Evolutionary conservation across 2,329 filamentous ascomycete genomes (phyloP).

Genomic region (Endothia cerciana): DNA sequence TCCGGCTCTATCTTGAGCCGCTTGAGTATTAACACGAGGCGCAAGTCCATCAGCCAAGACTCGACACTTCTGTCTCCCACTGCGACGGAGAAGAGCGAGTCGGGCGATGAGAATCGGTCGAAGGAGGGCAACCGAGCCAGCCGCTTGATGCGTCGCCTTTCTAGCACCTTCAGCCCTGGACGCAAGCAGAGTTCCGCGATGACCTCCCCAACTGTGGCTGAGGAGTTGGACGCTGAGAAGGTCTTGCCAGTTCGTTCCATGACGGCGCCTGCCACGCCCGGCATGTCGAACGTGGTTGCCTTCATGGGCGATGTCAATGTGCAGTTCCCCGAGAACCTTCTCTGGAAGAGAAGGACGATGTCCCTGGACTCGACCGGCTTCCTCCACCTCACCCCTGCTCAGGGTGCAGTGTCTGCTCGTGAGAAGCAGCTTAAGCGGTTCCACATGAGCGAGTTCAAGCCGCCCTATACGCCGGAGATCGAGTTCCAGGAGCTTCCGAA

Average conservation of each 20-base stretch:
- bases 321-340: slow-evolving; percentile 91
- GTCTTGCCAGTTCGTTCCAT: slow-evolving; percentile 20
- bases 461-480: slow-evolving; percentile 82
- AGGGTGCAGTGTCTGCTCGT: slow-evolving; percentile 53
- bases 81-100: slow-evolving; percentile 49
- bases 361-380: slow-evolving; percentile 83
- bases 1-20: slow-evolving; percentile 59
- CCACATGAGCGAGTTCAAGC: slow-evolving; percentile 81
- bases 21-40: slow-evolving; percentile 67
- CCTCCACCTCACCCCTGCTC: slow-evolving; percentile 75
- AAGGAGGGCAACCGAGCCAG: slow-evolving; percentile 49
- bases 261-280: slow-evolving; percentile 30
- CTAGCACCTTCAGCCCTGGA: slow-evolving; percentile 53
- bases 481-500: slow-evolving; percentile 92
- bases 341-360: slow-evolving; percentile 94
- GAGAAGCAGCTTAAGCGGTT: slow-evolving; percentile 71
- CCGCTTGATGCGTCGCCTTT: slow-evolving; percentile 63
- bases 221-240: slow-evolving; percentile 46
- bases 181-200: slow-evolving; percentile 51
- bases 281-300: slow-evolving; percentile 54
- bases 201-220: slow-evolving; percentile 55
- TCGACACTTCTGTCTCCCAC: slow-evolving; percentile 46
- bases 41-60: slow-evolving; percentile 56
- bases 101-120: slow-evolving; percentile 48
- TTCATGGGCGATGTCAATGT: slow-evolving; percentile 91